A percentile compares a stretch with the other conserved stretches of the same genome.
Conservation (phyloP, 345 rosid species). For the Salix suchowensis region DNA sequence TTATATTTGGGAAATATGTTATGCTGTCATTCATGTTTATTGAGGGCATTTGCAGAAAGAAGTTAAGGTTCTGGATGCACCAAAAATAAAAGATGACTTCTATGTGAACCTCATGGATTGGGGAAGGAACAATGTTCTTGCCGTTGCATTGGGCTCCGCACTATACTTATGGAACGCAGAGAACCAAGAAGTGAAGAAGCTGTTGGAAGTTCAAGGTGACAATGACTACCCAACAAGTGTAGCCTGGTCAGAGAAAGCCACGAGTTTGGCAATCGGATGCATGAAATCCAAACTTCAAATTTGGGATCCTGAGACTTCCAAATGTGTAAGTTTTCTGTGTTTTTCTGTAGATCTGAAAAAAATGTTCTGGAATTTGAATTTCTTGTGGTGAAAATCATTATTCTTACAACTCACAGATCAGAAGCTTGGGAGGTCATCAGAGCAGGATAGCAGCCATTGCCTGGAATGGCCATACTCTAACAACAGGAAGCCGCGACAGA, state of each 20-base stretch:
- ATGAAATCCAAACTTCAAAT: constrained; percentile 33
- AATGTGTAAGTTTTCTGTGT: constrained; percentile 29
- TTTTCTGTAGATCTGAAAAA: background rate
- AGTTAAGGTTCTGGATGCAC: constrained; percentile 45
- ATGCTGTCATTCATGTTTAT: background rate
- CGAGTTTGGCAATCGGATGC: constrained; percentile 37
- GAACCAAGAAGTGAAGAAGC: constrained; percentile 11
- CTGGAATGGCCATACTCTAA: constrained; percentile 39
- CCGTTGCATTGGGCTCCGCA: constrained; percentile 36
- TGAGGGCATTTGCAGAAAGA: constrained; percentile 27
- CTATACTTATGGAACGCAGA: constrained; percentile 40
- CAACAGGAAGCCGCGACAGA: constrained; percentile 50
- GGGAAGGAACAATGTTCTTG: constrained; percentile 47
- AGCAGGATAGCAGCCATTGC: constrained; percentile 34
- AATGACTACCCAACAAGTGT: constrained; percentile 39
- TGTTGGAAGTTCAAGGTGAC: constrained; percentile 21
- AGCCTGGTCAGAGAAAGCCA: constrained; percentile 41
- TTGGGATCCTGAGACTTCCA: constrained; percentile 46
- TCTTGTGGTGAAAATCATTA: background rate
- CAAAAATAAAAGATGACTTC: constrained; percentile 36
- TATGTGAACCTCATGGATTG: constrained; percentile 39
- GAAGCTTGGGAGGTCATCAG: constrained; percentile 36
- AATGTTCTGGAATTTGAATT: background rate
- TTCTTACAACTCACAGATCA: constrained; percentile 22
- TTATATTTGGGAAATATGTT: too few species aligned